Evolutionary conservation across 2,329 filamentous ascomycete genomes (phyloP).

Genomic region (Penicillium sp.): DNA sequence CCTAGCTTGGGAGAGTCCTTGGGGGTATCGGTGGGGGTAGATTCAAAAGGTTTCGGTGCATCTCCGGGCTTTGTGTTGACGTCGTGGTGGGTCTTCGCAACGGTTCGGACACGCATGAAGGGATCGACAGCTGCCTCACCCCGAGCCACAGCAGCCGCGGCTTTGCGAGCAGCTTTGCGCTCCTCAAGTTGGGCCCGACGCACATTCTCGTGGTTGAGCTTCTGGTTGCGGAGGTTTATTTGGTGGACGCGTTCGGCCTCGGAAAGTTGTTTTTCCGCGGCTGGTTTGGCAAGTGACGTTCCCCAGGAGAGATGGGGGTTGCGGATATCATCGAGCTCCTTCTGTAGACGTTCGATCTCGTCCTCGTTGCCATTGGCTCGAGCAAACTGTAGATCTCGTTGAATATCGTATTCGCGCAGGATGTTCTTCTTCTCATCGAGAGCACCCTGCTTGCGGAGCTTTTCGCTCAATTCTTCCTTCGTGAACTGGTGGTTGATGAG

Average conservation of each 20-base stretch:
- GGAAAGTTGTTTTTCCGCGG: conserved; percentile 53
- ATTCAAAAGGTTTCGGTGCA: conserved; percentile 34
- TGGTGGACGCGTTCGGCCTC: conserved; percentile 83
- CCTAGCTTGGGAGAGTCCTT: conserved; percentile 56
- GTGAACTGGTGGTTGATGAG: conserved; percentile 82
- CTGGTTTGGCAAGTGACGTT: conserved; percentile 64
- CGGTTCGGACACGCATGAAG: conserved; percentile 66
- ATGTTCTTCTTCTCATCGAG: conserved; percentile 70
- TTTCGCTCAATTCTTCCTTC: conserved; percentile 78
- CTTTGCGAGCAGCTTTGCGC: conserved; percentile 64
- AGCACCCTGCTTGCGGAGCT: conserved; percentile 72
- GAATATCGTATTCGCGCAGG: conserved; percentile 69
- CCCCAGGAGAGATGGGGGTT: conserved; percentile 73
- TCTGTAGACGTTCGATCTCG: conserved; percentile 53
- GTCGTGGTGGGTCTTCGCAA: conserved; percentile 71
- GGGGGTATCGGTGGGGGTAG: conserved; percentile 38
- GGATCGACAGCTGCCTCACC: conserved; percentile 63
- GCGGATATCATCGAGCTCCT: conserved; percentile 51
- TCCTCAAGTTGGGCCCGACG: conserved; percentile 88
- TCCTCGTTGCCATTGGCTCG: conserved; percentile 66
- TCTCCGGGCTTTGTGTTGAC: conserved; percentile 51
- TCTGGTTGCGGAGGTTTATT: conserved; percentile 83
- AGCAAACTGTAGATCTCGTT: conserved; percentile 69
- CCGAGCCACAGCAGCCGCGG: conserved; percentile 64
- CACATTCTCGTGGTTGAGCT: conserved; percentile 84